These are phyloP conservation scores for Lineolata rhizophorae DNA, from an alignment of 495 filamentous ascomycete genomes.

Conservation along the genomic window DNA sequence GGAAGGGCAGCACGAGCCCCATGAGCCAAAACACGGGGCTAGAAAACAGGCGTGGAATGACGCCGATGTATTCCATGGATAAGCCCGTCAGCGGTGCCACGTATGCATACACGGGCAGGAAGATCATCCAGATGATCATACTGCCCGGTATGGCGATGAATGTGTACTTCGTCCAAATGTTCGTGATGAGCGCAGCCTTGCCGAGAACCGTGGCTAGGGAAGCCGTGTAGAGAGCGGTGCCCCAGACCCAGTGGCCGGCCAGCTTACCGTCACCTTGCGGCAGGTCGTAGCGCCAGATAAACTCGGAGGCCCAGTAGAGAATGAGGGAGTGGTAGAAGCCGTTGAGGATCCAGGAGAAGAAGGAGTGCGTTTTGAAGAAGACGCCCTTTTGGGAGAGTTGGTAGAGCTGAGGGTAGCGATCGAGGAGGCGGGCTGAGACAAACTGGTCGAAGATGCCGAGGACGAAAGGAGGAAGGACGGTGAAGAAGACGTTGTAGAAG, in stretches of 20 bases:
- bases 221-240: slow-evolving; percentile 72
- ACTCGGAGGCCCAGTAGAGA: slow-evolving; percentile 62
- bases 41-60: slow-evolving; percentile 58
- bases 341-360: slow-evolving; percentile 78
- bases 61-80: slow-evolving; percentile 66
- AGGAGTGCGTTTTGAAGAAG: slow-evolving; percentile 83
- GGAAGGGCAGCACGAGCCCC: slow-evolving; percentile 50
- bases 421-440: slow-evolving; percentile 85
- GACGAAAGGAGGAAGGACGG: slow-evolving; percentile 76
- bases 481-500: slow-evolving; percentile 99
- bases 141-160: slow-evolving; percentile 89
- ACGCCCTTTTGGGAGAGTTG: slow-evolving; percentile 74
- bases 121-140: slow-evolving; percentile 75
- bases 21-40: slow-evolving; percentile 82
- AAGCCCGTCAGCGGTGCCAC: slow-evolving; percentile 72
- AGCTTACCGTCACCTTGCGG: slow-evolving; percentile 50
- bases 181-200: slow-evolving; percentile 87
- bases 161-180: slow-evolving; percentile 97
- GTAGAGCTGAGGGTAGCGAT: slow-evolving; percentile 94
- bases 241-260: slow-evolving; percentile 96
- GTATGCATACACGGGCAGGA: slow-evolving; percentile 75
- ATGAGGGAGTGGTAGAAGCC: slow-evolving; percentile 92
- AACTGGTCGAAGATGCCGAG: slow-evolving; percentile 98
- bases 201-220: slow-evolving; percentile 80
- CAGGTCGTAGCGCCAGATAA: slow-evolving; percentile 63